These are phyloP conservation scores for Casaregolazyma lundiana DNA, from an alignment of 1,139 yeast species.

Conservation along the genomic window DNA sequence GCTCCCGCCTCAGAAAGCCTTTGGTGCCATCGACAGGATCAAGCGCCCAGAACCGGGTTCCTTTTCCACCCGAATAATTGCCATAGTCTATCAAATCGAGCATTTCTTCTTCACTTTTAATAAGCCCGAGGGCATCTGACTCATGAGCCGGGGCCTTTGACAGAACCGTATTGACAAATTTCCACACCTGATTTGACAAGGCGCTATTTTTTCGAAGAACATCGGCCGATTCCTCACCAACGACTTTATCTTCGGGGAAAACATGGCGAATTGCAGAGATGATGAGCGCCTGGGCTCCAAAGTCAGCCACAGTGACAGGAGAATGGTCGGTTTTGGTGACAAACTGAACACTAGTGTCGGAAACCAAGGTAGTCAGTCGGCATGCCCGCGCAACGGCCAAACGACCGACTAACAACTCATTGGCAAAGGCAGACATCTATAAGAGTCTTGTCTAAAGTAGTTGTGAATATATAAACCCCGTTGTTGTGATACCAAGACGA, in stretches of 20 bases:
- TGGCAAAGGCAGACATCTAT: not conserved
- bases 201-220: slow-evolving; percentile 50
- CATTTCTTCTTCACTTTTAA: slow-evolving; percentile 47
- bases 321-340: slow-evolving; percentile 83
- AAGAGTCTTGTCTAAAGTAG: not conserved
- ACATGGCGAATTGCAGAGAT: slow-evolving; percentile 74
- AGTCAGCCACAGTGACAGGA: slow-evolving; percentile 96
- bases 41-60: slow-evolving; percentile 90
- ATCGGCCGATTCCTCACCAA: slow-evolving; percentile 89
- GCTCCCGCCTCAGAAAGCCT: slow-evolving; percentile 84
- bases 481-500: not conserved
- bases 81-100: slow-evolving; percentile 73
- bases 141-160: slow-evolving; percentile 28
- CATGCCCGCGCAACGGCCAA: slow-evolving; percentile 90
- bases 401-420: slow-evolving; percentile 53
- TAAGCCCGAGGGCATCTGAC: slow-evolving; percentile 28
- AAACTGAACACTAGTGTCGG: slow-evolving; percentile 40
- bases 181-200: slow-evolving; percentile 41
- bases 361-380: slow-evolving; percentile 65
- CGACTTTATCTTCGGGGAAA: slow-evolving; percentile 80
- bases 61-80: slow-evolving; percentile 65
- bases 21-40: slow-evolving; percentile 99
- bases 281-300: slow-evolving; percentile 91
- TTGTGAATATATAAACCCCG: not conserved
- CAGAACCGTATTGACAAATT: slow-evolving; percentile 28